Evolutionary conservation across 257 asterid genomes (phyloP).

Genomic region (Cordia subcordata): DNA sequence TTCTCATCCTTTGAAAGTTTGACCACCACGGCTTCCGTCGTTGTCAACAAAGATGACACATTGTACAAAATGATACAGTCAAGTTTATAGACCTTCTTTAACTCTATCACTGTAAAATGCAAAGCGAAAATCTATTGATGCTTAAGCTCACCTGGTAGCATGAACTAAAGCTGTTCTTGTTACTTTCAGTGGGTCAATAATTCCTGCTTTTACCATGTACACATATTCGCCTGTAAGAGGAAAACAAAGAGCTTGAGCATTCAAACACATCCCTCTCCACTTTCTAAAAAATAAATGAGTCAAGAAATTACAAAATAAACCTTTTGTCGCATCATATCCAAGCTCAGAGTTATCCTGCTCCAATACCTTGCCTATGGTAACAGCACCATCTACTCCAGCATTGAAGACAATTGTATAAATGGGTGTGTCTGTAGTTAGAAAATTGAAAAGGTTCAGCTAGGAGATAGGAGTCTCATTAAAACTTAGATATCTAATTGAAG

Average conservation of each 20-base stretch:
- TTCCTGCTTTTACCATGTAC: slow-evolving; percentile 54
- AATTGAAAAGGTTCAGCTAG: neutral
- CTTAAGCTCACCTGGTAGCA: slow-evolving; percentile 49
- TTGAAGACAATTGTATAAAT: slow-evolving; percentile 49
- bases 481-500: neutral
- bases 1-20: slow-evolving; percentile 40
- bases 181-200: slow-evolving; percentile 62
- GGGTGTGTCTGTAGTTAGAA: slow-evolving; percentile 37
- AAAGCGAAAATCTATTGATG: neutral
- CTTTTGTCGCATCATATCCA: slow-evolving; percentile 67
- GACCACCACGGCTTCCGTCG: slow-evolving; percentile 55
- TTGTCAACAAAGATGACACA: slow-evolving; percentile 43
- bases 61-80: slow-evolving; percentile 17
- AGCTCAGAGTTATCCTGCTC: slow-evolving; percentile 46
- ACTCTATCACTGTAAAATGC: neutral
- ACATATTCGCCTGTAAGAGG: slow-evolving; percentile 44
- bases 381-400: slow-evolving; percentile 58
- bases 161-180: slow-evolving; percentile 59
- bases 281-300: too few species aligned
- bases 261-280: neutral
- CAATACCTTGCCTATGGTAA: slow-evolving; percentile 42
- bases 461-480: neutral
- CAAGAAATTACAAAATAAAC: slow-evolving; percentile 7
- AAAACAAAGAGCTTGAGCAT: neutral
- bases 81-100: neutral